Evolutionary conservation across 306 rosid species (phyloP), one percentile per base, ranked within the genome.

Genomic region (Acacia acuminata): DNA sequence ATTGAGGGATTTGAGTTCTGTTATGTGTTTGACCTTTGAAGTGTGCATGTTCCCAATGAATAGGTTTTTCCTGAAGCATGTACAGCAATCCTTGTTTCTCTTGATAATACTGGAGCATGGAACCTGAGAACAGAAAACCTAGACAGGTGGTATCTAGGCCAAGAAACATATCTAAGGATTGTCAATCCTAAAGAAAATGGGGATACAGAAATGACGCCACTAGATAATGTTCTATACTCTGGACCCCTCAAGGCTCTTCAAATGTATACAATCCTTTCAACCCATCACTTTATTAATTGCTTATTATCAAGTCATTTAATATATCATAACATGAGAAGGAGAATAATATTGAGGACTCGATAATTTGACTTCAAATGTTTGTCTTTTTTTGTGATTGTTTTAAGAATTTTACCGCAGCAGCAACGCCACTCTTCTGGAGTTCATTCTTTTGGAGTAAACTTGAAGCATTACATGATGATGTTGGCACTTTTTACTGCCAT

Each of bases 81-180:
- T 98, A 93, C 99, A 0, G 94, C 97, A 0, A 85, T 93, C 47
- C 88, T 93, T 13, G 63, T 89, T 71, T 92, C 98, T 61, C 94
- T 96, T 1, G 98, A 96, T 86, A 96, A 93, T 11, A 83, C 65
- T 66, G 98, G 99, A 19, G 79, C 50, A 12, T 96, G 98, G 97
- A 96, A 93, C 71, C 81, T 96, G 64, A 84, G 99, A 84, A 32
- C 94, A 4, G 97, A 88, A 79, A 96, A 96, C 86, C 97, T 93
- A 8, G 98, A 93, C 82, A 81, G 94, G 80, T 92, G 99, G 99
- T 93, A 90, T 84, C 84, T 92, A 16, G 99, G 98, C 76, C 97
- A 96, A 89, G 98, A 96, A 88, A 93, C 99, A 22, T 93, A 93
- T 83, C 72, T 96, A 90, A 92, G 83, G 78, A 87, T 93, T 51